Base-by-base conservation (phyloP, 352 stramenopile genomes). In the Globisporangium takayamanum region DNA sequence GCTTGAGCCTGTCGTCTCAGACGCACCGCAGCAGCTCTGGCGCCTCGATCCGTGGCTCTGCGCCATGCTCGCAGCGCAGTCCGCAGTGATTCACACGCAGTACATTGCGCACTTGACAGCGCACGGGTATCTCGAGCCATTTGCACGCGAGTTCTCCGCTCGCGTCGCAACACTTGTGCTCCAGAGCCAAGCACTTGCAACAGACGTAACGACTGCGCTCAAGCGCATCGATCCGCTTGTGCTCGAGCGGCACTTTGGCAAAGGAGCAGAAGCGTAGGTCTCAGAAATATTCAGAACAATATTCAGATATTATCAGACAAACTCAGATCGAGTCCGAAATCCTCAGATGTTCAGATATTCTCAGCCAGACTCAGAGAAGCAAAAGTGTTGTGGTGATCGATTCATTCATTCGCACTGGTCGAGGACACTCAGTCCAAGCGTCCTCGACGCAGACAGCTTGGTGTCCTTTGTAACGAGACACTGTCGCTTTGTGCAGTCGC, bases 121-220 rank as follows among this genome's bases (percentile, higher is more conserved):
- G 14, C 60, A 56, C 20, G 74, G 72, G 33, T 73, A 80, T 20
- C 30, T 80, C 11, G 68, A 66, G 57, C 70, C 72, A 61, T 68
- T 59, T 6, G 64, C 68, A 63, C 73, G 61, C 6, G 63, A 76
- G 18, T 84, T 84, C 60, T 55, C 59, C 15, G 55, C 66, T 22
- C 72, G 74, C 25, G 63, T 80, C n/a, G 70, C 48, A 5, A 70
- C 70, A n/a, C 36, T 81, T 5, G 16, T 64, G 30, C 53, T 72
- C 33, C 64, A 75, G 59, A 60, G 48, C 28, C 33, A 66, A 33
- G 63, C 44, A 1, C 41, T 68, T 20, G 49, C 69, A 3, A 15
- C 41, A 10, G 28, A 59, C n/a, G 39, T 80, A 4, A 50, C 61
- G 8, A 12, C 25, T 37, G 55, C 59, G 10, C 50, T 84, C 11